phyloP scores from a whole-genome alignment of 768 basidiomycete genomes.

The Rhizopogon roseolus region DNA sequence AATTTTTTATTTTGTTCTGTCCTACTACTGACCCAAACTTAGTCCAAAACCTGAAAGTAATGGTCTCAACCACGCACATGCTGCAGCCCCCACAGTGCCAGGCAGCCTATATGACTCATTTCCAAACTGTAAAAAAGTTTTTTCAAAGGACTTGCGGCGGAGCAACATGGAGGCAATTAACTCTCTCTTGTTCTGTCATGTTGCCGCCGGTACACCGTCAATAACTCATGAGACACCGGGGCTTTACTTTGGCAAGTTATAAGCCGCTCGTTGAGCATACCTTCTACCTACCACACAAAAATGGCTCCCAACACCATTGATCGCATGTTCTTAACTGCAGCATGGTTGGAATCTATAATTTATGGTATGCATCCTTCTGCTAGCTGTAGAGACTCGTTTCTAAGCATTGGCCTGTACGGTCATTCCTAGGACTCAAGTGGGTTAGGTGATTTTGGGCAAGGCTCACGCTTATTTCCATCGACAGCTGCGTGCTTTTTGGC shows the following conservation, averaged over 20 bases:
- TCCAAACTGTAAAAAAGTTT: too few relatives aligned
- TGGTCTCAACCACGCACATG: too few relatives aligned
- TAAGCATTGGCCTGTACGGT: background rate
- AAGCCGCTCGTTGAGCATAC: background rate
- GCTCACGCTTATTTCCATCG: background rate
- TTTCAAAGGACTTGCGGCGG: too few relatives aligned
- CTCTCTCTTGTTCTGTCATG: background rate
- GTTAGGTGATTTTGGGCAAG: background rate
- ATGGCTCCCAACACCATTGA: background rate
- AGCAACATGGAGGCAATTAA: too few relatives aligned
- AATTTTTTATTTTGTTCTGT: too few relatives aligned
- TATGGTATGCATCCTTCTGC: background rate
- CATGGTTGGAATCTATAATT: background rate
- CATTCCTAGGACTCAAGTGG: slow-evolving; percentile 2
- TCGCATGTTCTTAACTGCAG: background rate
- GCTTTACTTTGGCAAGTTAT: background rate
- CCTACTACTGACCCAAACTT: too few relatives aligned
- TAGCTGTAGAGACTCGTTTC: background rate
- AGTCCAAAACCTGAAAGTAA: too few relatives aligned
- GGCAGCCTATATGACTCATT: too few relatives aligned
- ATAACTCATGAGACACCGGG: too few relatives aligned
- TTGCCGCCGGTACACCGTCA: background rate
- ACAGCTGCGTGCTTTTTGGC: slow-evolving; percentile 5
- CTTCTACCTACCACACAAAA: background rate
- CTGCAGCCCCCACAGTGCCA: too few relatives aligned